phyloP scores from a whole-genome alignment of 768 basidiomycete genomes.

The Pholiota molesta region DNA sequence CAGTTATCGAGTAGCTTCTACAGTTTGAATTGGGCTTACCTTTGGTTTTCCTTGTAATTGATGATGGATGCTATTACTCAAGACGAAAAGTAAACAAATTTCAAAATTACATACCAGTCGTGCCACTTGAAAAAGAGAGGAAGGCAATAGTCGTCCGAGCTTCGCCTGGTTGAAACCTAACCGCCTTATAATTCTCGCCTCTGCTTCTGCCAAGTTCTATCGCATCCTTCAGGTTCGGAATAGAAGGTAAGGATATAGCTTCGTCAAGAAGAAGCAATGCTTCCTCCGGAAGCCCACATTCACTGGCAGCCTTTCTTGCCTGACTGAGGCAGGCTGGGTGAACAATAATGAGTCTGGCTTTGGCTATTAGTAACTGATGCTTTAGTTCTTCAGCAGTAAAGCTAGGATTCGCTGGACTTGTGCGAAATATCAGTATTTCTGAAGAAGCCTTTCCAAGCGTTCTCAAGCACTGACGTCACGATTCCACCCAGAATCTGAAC shows the following conservation, averaged over 20 bases:
- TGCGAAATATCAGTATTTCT: background rate
- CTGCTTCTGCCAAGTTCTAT: conserved; percentile 42
- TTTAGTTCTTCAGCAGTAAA: conserved; percentile 60
- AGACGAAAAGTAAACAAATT: background rate
- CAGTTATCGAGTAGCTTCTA: background rate
- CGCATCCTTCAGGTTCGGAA: conserved; percentile 46
- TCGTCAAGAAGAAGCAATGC: conserved; percentile 42
- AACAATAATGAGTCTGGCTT: conserved; percentile 49
- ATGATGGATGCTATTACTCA: background rate
- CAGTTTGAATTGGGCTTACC: conserved; percentile 4
- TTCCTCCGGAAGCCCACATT: conserved; percentile 42
- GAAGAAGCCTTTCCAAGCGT: background rate
- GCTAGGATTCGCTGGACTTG: conserved; percentile 63
- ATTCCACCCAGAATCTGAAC: conserved; percentile 59
- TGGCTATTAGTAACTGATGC: conserved; percentile 55
- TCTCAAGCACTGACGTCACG: conserved; percentile 48
- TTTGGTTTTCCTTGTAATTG: conserved; percentile 21
- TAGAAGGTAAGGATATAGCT: conserved; percentile 3
- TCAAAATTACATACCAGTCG: conserved; percentile 53
- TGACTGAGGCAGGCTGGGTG: conserved; percentile 47
- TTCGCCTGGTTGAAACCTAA: conserved; percentile 55
- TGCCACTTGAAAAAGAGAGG: conserved; percentile 75
- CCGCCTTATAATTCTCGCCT: conserved; percentile 45
- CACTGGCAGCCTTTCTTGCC: conserved; percentile 47
- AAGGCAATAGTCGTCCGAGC: conserved; percentile 65